These are phyloP conservation scores for Avena atlantica DNA, from an alignment of 176 grass and related monocot genomes.

Conservation along the genomic window DNA sequence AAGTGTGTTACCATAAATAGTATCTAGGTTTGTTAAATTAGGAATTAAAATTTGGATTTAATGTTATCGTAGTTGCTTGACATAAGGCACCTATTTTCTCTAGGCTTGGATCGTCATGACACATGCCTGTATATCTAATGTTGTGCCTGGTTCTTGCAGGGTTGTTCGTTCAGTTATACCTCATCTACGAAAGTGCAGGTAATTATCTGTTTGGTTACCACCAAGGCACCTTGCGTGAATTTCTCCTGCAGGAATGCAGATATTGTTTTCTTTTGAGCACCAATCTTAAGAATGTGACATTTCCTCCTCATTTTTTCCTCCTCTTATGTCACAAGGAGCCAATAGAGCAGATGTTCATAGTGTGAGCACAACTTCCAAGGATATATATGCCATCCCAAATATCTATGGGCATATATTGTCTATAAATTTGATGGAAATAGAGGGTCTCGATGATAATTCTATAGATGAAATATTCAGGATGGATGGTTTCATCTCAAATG, in stretches of 20 bases:
- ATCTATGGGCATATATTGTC: slow-evolving; percentile 77
- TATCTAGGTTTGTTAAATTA: too few species aligned
- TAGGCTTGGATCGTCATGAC: too few species aligned
- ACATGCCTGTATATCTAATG: too few species aligned
- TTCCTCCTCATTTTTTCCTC: not conserved
- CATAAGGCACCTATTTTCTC: too few species aligned
- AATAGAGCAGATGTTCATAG: slow-evolving; percentile 93
- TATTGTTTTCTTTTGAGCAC: slow-evolving; percentile 15
- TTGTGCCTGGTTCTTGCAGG: too few species aligned
- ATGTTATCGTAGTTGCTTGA: too few species aligned
- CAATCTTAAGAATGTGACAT: slow-evolving; percentile 18
- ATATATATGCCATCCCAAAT: slow-evolving; percentile 72
- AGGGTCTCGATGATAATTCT: slow-evolving; percentile 71
- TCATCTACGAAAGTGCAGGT: too few species aligned
- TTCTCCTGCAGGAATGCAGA: slow-evolving; percentile 93
- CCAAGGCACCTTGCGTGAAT: not conserved
- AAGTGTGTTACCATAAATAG: too few species aligned
- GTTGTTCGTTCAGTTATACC: too few species aligned
- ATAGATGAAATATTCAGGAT: slow-evolving; percentile 72
- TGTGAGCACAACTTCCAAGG: slow-evolving; percentile 60
- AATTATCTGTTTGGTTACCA: too few species aligned
- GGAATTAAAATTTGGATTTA: too few species aligned
- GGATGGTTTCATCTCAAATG: slow-evolving; percentile 81
- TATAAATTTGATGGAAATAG: slow-evolving; percentile 85
- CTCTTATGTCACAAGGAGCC: slow-evolving; percentile 62